Evolutionary conservation across 352 stramenopile genomes (phyloP), one percentile per base, ranked within the genome.

Genomic region (Aphanomyces cochlioides): DNA sequence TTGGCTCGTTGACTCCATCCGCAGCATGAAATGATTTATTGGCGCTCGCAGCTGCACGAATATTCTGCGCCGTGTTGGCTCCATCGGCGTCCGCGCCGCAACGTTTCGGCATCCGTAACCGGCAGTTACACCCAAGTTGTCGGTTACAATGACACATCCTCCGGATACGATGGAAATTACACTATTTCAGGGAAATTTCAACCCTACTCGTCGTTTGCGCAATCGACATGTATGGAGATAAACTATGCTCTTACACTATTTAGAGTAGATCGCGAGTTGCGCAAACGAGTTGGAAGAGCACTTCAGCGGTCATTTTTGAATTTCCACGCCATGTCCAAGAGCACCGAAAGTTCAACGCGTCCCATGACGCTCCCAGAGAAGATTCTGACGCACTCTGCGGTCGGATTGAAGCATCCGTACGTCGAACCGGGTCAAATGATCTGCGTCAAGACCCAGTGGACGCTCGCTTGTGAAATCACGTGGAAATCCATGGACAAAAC

Each of bases 401-500:
- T 93, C 53, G 85, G 85, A 3, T 81, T 92, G 38, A 80, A 78
- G 28, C 75, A 84, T 64, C 84, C 84, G 21, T 82, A 84, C 69
- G 78, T 93, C 10, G 60, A 79, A 40, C 83, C 83, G 2, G 82
- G 81, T 17, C 81, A 93, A 64, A 90, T 93, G 83, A 78, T 93
- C 66, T 93, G 85, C 75, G 85, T 93, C 47, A 92, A 93, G 70
- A 78, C 81, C 48, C 81, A 92, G 74, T 93, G 85, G 85, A 92
- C 85, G 66, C 76, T 93, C 28, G 85, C 85, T 15, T 91, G 85
- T 71, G 85, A 93, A 75, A 90, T 93, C 79, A 93, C 85, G 69
- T 93, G 85, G 85, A 93, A 93, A 76, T 91, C 84, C 17, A 93
- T 93, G 85, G 85, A 93, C 84, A 93, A 93, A 73, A 92, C 85